These are phyloP conservation scores for Ophiostoma pallidulum DNA, from an alignment of 2,329 filamentous ascomycete genomes.

Conservation along the genomic window DNA sequence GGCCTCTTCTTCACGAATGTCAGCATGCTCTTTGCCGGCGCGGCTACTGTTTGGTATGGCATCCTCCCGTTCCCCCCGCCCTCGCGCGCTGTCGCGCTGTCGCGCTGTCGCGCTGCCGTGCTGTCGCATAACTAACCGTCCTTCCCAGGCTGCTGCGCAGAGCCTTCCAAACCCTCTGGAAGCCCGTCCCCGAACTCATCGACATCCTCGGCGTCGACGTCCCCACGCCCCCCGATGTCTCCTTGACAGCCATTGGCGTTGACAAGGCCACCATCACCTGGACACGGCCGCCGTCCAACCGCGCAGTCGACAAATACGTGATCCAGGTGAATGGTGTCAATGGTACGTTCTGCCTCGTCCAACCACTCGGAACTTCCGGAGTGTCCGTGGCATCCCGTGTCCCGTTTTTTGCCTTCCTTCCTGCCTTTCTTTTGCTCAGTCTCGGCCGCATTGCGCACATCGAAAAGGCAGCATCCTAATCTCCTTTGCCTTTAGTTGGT, in stretches of 20 bases:
- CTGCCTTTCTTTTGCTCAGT: too few relatives aligned
- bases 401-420: too few relatives aligned
- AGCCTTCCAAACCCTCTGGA: conserved; percentile 80
- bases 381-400: neutral
- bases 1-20: conserved; percentile 39
- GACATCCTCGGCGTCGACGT: conserved; percentile 89
- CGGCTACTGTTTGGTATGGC: conserved; percentile 42
- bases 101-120: neutral
- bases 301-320: conserved; percentile 72
- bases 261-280: conserved; percentile 86
- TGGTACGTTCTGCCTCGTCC: conserved; percentile 43
- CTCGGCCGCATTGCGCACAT: neutral
- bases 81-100: neutral
- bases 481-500: conserved; percentile 50
- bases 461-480: neutral
- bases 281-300: conserved; percentile 60
- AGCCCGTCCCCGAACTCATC: conserved; percentile 84
- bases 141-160: conserved; percentile 65
- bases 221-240: conserved; percentile 79
- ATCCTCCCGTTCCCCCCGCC: neutral
- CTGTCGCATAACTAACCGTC: too few relatives aligned
- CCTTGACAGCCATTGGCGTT: conserved; percentile 77
- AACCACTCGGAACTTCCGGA: neutral
- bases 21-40: conserved; percentile 45
- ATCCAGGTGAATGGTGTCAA: conserved; percentile 91